Percentiles rank a stretch among this genome's conserved stretches.
These are phyloP conservation scores for Xylariomycetidae sp. DNA, from an alignment of 2,329 filamentous ascomycete genomes.

Conservation along the genomic window DNA sequence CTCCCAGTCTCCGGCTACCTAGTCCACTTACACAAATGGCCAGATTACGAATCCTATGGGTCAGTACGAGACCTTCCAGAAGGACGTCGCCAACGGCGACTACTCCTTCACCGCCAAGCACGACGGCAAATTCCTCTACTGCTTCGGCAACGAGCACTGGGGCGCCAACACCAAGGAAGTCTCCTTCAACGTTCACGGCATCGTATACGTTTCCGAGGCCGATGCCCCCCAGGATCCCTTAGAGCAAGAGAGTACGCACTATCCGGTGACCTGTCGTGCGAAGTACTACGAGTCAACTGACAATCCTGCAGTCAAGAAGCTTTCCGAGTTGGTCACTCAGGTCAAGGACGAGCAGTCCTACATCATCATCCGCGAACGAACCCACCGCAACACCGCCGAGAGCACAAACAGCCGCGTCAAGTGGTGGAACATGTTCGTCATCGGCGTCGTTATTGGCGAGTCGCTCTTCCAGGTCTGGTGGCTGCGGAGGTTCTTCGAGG, in stretches of 20 bases:
- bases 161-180: slow-evolving; percentile 95
- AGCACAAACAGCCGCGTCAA: slow-evolving; percentile 97
- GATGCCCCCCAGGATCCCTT: slow-evolving; percentile 82
- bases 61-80: slow-evolving; percentile 73
- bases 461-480: slow-evolving; percentile 99
- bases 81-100: slow-evolving; percentile 80
- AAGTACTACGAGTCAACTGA: too few relatives aligned
- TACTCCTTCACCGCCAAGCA: slow-evolving; percentile 80
- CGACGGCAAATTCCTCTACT: slow-evolving; percentile 91
- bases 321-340: slow-evolving; percentile 80
- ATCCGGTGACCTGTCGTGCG: too few relatives aligned
- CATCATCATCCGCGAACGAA: slow-evolving; percentile 90
- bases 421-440: slow-evolving; percentile 99
- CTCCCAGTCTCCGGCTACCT: slow-evolving; percentile 11
- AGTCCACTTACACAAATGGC: not conserved
- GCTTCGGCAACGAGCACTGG: slow-evolving; percentile 99
- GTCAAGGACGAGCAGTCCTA: slow-evolving; percentile 98
- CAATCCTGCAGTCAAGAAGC: slow-evolving; percentile 58
- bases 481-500: slow-evolving; percentile 97
- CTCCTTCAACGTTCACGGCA: slow-evolving; percentile 97
- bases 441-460: slow-evolving; percentile 81
- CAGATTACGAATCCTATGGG: slow-evolving; percentile 73
- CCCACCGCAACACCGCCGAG: slow-evolving; percentile 96
- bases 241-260: slow-evolving; percentile 71
- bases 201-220: slow-evolving; percentile 90